A percentile compares a stretch with the other conserved stretches of the same genome.
Conservation (phyloP, 192 early-diverging fungal species). For the Phlyctochytrium arcticum region DNA sequence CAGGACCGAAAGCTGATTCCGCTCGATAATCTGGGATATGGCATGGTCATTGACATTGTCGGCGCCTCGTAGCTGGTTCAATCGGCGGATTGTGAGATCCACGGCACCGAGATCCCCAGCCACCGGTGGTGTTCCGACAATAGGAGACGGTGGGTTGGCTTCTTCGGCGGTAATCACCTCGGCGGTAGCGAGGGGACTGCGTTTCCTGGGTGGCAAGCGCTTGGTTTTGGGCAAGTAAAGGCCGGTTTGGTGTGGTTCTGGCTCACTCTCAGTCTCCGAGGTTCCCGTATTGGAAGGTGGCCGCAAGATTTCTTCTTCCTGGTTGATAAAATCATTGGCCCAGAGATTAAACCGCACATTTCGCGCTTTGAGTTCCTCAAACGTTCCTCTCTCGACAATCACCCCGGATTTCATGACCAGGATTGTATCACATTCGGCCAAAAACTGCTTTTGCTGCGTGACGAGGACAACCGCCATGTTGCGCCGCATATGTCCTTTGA, state of each 20-base stretch:
- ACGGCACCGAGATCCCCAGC: conserved; percentile 13
- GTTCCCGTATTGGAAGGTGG: neutral
- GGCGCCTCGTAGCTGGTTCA: neutral
- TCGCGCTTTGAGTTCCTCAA: conserved; percentile 53
- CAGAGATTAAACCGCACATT: conserved; percentile 64
- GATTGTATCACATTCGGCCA: conserved; percentile 50
- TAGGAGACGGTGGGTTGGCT: neutral
- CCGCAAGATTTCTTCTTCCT: conserved; percentile 48
- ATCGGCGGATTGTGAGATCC: conserved; percentile 40
- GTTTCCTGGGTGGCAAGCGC: neutral
- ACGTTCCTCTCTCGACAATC: conserved; percentile 57
- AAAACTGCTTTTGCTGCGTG: conserved; percentile 61
- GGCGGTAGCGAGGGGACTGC: conserved; percentile 33
- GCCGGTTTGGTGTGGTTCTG: no score
- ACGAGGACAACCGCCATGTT: conserved; percentile 62
- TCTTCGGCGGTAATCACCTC: conserved; percentile 25
- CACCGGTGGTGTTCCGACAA: neutral
- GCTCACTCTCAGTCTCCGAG: no score
- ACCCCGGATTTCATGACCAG: conserved; percentile 65
- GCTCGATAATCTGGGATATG: conserved; percentile 69
- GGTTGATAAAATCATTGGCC: conserved; percentile 58
- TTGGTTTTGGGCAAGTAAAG: neutral
- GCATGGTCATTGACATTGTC: conserved; percentile 57
- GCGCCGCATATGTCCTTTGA: conserved; percentile 35
- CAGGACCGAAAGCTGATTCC: conserved; percentile 57